A percentile compares a stretch with the other conserved stretches of the same genome.
Evolutionary conservation across 2,329 filamentous ascomycete genomes (phyloP).

Genomic region (Colletotrichum musae): DNA sequence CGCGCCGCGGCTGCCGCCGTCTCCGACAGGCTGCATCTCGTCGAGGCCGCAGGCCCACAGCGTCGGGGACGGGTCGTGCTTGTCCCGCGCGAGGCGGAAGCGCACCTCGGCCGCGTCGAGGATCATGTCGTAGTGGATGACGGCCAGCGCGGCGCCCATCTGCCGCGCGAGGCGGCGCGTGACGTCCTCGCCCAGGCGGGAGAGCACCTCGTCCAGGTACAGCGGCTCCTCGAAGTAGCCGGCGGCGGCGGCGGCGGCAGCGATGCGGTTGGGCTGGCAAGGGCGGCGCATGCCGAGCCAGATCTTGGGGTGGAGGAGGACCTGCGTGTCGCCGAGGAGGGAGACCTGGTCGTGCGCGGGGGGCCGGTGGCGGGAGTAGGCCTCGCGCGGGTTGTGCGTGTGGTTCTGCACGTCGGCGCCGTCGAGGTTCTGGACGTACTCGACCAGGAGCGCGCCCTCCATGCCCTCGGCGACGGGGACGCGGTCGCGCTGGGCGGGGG

Average conservation of each 20-base stretch:
- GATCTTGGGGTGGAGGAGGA: slow-evolving; percentile 18
- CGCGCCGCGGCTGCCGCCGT: background rate
- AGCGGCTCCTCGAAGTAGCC: background rate
- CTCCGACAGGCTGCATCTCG: slow-evolving; percentile 4
- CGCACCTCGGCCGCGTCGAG: slow-evolving; percentile 12
- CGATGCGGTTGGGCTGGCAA: background rate
- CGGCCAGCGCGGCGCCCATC: slow-evolving; percentile 23
- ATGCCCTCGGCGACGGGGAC: background rate
- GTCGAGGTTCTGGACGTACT: background rate
- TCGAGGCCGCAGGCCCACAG: slow-evolving; percentile 26
- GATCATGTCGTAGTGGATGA: slow-evolving; percentile 28
- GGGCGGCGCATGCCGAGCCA: slow-evolving; percentile 26
- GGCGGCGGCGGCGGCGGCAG: background rate
- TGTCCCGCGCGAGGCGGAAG: slow-evolving; percentile 18
- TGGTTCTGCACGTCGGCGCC: background rate
- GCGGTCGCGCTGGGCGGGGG: too few species aligned
- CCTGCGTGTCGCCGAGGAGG: background rate
- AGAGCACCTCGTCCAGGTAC: slow-evolving; percentile 30
- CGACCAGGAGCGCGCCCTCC: background rate
- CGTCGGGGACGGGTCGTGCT: background rate
- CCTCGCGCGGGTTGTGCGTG: background rate
- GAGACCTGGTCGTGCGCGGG: background rate
- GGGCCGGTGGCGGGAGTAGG: background rate
- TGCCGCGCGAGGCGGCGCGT: slow-evolving; percentile 9
- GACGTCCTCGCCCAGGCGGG: slow-evolving; percentile 4